A percentile compares a stretch with the other conserved stretches of the same genome.
These are phyloP conservation scores for Suillus tomentosus DNA, from an alignment of 768 basidiomycete species.

Conservation along the genomic window DNA sequence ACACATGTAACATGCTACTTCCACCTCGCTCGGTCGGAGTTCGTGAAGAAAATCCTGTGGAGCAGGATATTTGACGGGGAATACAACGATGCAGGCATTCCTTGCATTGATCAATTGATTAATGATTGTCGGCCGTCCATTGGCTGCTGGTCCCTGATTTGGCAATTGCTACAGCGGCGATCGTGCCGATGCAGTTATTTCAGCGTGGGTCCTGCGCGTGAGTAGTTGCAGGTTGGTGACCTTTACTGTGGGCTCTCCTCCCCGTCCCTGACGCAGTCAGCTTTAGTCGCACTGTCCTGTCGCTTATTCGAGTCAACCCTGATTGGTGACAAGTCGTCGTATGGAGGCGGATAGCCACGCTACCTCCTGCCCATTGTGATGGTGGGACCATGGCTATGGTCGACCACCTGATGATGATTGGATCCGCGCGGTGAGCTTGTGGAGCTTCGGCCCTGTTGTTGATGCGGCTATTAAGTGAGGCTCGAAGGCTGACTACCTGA, in stretches of 20 bases:
- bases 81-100: constrained; percentile 6
- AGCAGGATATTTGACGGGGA: constrained; percentile 4
- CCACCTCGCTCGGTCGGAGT: constrained; percentile 16
- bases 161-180: constrained; percentile 3
- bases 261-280: not conserved
- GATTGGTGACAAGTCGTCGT: not conserved
- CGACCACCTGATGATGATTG: not conserved
- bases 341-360: not conserved
- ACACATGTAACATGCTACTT: constrained; percentile 25
- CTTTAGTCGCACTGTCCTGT: constrained; percentile 3
- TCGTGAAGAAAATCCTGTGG: constrained; percentile 14
- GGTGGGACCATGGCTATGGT: not conserved
- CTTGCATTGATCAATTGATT: constrained; percentile 1
- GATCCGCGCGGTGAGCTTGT: constrained; percentile 1
- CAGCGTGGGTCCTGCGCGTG: constrained; percentile 4
- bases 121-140: constrained; percentile 9
- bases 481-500: not conserved
- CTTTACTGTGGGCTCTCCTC: constrained; percentile 3
- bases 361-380: constrained; percentile 5
- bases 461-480: constrained; percentile 1
- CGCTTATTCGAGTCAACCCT: constrained; percentile 1
- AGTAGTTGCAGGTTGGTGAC: constrained; percentile 6
- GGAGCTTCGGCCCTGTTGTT: not conserved
- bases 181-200: constrained; percentile 12
- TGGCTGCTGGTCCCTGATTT: constrained; percentile 8